phyloP scores from a whole-genome alignment of 768 basidiomycete genomes.

The Calocybe gangraenosa region DNA sequence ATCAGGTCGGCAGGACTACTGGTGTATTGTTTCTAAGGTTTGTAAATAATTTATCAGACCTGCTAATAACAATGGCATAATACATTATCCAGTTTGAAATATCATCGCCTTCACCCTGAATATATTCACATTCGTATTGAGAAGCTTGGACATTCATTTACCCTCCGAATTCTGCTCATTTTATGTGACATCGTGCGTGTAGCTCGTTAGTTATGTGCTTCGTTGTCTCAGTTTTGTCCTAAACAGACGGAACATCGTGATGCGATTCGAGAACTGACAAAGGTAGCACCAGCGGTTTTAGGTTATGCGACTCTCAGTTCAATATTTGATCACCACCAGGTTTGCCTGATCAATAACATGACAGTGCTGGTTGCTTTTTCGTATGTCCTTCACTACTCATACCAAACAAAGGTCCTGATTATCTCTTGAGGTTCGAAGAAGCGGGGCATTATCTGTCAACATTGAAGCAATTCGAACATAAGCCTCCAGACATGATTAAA shows the following conservation, averaged over 20 bases:
- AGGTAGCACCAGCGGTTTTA: too few relatives aligned
- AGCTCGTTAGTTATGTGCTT: background rate
- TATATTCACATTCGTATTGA: conserved; percentile 92
- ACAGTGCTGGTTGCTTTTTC: conserved; percentile 93
- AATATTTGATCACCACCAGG: conserved; percentile 28
- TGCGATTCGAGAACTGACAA: conserved; percentile 88
- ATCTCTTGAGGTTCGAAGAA: conserved; percentile 67
- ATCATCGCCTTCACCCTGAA: conserved; percentile 96
- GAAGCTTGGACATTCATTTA: conserved; percentile 77
- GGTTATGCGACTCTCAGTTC: too few relatives aligned
- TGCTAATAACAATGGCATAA: background rate
- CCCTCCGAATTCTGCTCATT: conserved; percentile 79
- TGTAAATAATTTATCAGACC: conserved; percentile 4
- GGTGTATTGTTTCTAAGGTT: conserved; percentile 91
- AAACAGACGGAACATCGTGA: conserved; percentile 85
- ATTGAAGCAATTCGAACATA: conserved; percentile 93
- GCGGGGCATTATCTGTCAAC: conserved; percentile 87
- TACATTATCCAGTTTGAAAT: conserved; percentile 60
- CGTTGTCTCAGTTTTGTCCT: background rate
- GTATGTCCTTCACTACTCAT: conserved; percentile 35
- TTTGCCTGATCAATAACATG: conserved; percentile 88
- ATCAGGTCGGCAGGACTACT: conserved; percentile 92
- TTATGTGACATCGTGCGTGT: conserved; percentile 84
- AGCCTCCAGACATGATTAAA: conserved; percentile 89
- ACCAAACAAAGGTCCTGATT: conserved; percentile 3